Conservation (phyloP, 2,329 filamentous ascomycete genomes). For the Chaetoscypha palmicola region DNA sequence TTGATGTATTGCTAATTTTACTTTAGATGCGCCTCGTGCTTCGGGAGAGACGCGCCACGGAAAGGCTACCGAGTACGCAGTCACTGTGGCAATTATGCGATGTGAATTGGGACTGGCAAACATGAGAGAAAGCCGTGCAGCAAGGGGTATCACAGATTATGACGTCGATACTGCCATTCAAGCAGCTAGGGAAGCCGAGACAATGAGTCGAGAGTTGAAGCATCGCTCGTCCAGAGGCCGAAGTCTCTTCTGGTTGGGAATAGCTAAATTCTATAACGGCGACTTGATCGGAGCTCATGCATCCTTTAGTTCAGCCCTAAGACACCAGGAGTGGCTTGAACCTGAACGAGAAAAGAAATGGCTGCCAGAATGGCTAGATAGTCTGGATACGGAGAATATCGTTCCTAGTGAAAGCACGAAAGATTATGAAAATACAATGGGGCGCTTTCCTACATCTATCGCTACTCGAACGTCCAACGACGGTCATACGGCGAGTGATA, state of each 20-base stretch:
- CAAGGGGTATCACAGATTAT: background rate
- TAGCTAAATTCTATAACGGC: background rate
- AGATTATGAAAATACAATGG: background rate
- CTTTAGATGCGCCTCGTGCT: no score
- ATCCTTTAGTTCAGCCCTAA: background rate
- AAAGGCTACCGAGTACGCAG: background rate
- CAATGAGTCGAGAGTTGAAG: background rate
- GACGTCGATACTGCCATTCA: background rate
- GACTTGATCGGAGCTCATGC: background rate
- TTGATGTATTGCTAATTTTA: no score
- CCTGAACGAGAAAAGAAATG: background rate
- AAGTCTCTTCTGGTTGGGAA: background rate
- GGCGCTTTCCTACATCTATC: no score
- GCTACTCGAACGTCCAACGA: no score
- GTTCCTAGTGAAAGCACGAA: background rate
- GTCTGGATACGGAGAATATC: background rate
- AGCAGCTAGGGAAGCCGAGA: background rate
- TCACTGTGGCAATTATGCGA: background rate
- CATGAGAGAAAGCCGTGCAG: background rate
- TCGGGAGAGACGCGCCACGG: background rate
- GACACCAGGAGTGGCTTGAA: background rate
- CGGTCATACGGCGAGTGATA: no score
- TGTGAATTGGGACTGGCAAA: background rate
- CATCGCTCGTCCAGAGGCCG: background rate
- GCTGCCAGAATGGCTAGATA: background rate